Conservation (phyloP, 805 yeast genomes). For the Ogataea angusta region DNA sequence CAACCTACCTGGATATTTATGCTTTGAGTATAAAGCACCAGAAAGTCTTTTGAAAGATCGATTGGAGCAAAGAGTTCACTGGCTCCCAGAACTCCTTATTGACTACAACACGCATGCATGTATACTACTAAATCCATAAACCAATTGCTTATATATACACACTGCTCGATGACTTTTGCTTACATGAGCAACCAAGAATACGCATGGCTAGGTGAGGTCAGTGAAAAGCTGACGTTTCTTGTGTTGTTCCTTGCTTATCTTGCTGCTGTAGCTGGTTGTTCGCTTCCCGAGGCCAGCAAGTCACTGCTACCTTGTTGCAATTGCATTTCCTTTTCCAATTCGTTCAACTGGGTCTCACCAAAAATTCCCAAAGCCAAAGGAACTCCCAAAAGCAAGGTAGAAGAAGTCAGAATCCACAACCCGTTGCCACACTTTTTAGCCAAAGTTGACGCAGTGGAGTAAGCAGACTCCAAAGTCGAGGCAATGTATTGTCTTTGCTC, state of each 20-base stretch:
- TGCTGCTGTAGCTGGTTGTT: constrained; percentile 36
- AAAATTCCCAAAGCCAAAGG: constrained; percentile 88
- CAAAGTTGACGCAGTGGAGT: constrained; percentile 43
- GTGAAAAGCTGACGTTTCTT: neutral
- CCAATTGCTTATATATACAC: constrained; percentile 13
- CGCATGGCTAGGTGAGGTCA: too few relatives aligned
- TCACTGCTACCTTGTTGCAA: constrained; percentile 70
- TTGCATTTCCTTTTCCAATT: constrained; percentile 88
- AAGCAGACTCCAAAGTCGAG: constrained; percentile 27
- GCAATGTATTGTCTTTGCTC: constrained; percentile 59
- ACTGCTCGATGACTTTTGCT: constrained; percentile 4
- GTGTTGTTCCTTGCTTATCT: constrained; percentile 1
- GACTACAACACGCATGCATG: neutral
- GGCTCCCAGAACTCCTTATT: neutral
- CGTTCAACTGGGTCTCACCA: constrained; percentile 89
- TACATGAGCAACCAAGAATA: neutral
- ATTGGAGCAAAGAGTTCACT: neutral
- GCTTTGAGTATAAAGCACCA: constrained; percentile 83
- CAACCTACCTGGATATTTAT: constrained; percentile 77
- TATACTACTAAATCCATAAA: neutral
- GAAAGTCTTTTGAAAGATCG: constrained; percentile 36
- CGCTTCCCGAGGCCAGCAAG: constrained; percentile 67
- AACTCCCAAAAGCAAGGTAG: constrained; percentile 82
- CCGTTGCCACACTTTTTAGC: constrained; percentile 66
- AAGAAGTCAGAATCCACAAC: constrained; percentile 83